phyloP scores from a whole-genome alignment of 2,329 filamentous ascomycete species.

The Colletotrichum shisoi region DNA sequence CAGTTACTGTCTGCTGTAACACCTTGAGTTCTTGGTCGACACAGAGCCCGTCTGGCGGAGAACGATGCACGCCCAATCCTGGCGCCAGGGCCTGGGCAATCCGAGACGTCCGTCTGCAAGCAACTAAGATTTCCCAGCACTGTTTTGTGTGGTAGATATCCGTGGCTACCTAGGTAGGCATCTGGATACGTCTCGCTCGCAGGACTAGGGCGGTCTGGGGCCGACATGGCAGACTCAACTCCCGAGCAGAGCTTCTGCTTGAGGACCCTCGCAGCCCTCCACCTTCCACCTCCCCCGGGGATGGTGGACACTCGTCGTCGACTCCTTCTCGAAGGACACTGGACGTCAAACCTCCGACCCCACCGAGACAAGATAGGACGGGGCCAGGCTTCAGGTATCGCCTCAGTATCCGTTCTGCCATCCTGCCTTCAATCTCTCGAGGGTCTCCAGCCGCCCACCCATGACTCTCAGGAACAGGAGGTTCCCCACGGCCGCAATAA shows the following conservation, averaged over 20 bases:
- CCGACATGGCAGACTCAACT: slow-evolving; percentile 25
- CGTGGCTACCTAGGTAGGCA: background rate
- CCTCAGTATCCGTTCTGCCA: slow-evolving; percentile 23
- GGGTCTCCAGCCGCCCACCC: background rate
- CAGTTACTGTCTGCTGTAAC: too few relatives aligned
- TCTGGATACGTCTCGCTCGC: background rate
- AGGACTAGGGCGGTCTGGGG: slow-evolving; percentile 26
- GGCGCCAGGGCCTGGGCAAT: background rate
- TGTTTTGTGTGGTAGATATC: background rate
- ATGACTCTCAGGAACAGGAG: slow-evolving; percentile 19
- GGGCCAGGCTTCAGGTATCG: slow-evolving; percentile 30
- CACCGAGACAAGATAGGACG: slow-evolving; percentile 23
- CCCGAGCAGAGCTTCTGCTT: slow-evolving; percentile 37
- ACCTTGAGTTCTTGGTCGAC: background rate
- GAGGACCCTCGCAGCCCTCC: slow-evolving; percentile 16
- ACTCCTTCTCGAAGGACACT: slow-evolving; percentile 26
- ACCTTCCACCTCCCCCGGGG: slow-evolving; percentile 32
- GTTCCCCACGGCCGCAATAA: background rate
- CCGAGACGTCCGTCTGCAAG: background rate
- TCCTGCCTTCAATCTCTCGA: slow-evolving; percentile 5
- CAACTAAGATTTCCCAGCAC: background rate
- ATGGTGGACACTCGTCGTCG: slow-evolving; percentile 21
- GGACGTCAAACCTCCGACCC: slow-evolving; percentile 6
- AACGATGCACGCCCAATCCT: background rate
- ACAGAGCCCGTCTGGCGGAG: background rate